A percentile compares a stretch with the other conserved stretches of the same genome.
These are phyloP conservation scores for Acacia crassicarpa DNA, from an alignment of 306 rosid genomes.

Conservation along the genomic window DNA sequence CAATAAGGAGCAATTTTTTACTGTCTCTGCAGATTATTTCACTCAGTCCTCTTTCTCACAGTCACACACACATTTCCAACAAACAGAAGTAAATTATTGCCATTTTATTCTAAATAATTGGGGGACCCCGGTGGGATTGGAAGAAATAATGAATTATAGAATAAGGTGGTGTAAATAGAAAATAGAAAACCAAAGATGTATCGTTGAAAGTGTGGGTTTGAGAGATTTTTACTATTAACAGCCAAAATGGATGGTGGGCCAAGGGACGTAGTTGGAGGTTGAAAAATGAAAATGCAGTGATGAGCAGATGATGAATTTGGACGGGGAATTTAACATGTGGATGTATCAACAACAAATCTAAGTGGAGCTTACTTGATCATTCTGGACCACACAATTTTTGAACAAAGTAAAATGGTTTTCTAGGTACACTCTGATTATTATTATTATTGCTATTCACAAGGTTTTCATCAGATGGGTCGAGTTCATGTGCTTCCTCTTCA, in stretches of 20 bases:
- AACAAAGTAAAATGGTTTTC: neutral
- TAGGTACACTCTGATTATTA: neutral
- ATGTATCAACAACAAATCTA: neutral
- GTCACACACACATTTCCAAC: too few species aligned
- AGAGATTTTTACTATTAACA: conserved; percentile 29
- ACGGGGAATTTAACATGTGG: neutral
- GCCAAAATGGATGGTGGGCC: conserved; percentile 24
- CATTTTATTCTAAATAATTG: too few species aligned
- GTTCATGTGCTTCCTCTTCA: conserved; percentile 27
- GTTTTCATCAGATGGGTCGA: neutral
- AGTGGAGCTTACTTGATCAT: neutral
- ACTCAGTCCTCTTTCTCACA: neutral
- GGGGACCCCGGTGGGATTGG: neutral
- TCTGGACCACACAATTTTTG: conserved; percentile 21
- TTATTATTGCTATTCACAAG: neutral
- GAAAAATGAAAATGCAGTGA: neutral
- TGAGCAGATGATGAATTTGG: neutral
- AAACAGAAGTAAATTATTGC: neutral
- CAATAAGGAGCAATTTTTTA: neutral
- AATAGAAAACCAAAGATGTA: conserved; percentile 4
- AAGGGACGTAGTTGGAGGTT: neutral
- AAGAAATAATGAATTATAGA: neutral
- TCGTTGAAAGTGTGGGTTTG: conserved; percentile 34
- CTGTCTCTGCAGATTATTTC: neutral
- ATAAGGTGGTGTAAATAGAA: neutral